These are phyloP conservation scores for Curvularia sp. DNA, from an alignment of 2,329 filamentous ascomycete genomes.

Conservation along the genomic window DNA sequence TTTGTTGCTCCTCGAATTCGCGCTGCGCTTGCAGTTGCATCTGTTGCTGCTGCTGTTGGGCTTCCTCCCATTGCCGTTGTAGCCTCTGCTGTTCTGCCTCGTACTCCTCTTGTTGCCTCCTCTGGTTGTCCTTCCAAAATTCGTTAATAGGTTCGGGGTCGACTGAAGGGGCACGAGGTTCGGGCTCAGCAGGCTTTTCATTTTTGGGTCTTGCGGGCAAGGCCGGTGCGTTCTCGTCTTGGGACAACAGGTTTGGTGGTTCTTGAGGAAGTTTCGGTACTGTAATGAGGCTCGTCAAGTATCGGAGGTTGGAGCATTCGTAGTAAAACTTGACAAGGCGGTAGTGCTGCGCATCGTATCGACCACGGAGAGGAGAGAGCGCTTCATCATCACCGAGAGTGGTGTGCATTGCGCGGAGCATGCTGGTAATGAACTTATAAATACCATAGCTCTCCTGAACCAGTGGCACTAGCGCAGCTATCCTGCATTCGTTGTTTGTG, in stretches of 20 bases:
- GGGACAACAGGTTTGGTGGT: slow-evolving; percentile 83
- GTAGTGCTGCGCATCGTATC: slow-evolving; percentile 96
- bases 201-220: slow-evolving; percentile 76
- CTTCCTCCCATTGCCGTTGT: slow-evolving; percentile 83
- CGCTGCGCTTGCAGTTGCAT: slow-evolving; percentile 83
- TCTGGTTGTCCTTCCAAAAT: slow-evolving; percentile 95
- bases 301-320: slow-evolving; percentile 96
- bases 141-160: slow-evolving; percentile 96
- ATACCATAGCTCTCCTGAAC: slow-evolving; percentile 99
- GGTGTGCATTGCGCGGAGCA: slow-evolving; percentile 97
- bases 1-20: slow-evolving; percentile 97
- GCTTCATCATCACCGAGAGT: slow-evolving; percentile 94
- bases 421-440: slow-evolving; percentile 99
- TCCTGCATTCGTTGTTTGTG: slow-evolving; percentile 94
- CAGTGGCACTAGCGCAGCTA: slow-evolving; percentile 88
- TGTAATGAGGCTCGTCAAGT: slow-evolving; percentile 93
- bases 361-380: slow-evolving; percentile 81
- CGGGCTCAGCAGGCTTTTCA: slow-evolving; percentile 65
- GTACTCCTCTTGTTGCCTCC: slow-evolving; percentile 90
- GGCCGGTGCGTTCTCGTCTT: slow-evolving; percentile 80
- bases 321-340: slow-evolving; percentile 98
- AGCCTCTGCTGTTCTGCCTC: slow-evolving; percentile 91
- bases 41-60: slow-evolving; percentile 81
- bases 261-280: slow-evolving; percentile 96
- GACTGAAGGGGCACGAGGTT: slow-evolving; percentile 68